A percentile compares a stretch with the other conserved stretches of the same genome.
Conservation (phyloP, 768 basidiomycete genomes). For the Hypsizygus marmoreus region DNA sequence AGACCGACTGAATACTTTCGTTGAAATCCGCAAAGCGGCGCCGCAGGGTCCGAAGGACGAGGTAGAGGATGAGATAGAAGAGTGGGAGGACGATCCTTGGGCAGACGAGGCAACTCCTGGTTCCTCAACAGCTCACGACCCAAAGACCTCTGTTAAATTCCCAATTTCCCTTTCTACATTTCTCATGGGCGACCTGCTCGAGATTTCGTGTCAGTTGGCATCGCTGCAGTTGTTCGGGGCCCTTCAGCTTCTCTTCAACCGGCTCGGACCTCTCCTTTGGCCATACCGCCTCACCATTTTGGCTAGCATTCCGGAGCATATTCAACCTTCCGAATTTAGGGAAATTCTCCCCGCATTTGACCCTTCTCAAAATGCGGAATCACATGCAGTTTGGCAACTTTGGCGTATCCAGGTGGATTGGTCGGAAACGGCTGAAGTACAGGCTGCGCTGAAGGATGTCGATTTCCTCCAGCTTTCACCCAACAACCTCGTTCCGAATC, state of each 20-base stretch:
- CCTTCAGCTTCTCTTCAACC: constrained; percentile 56
- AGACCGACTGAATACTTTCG: constrained; percentile 73
- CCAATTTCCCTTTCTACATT: constrained; percentile 65
- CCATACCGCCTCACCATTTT: constrained; percentile 72
- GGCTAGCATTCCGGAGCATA: constrained; percentile 73
- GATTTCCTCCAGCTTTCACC: constrained; percentile 18
- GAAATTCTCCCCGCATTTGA: constrained; percentile 69
- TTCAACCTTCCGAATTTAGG: constrained; percentile 60
- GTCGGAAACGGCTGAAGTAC: constrained; percentile 52
- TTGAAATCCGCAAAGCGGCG: constrained; percentile 53
- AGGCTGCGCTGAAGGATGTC: constrained; percentile 38
- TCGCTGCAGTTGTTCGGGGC: constrained; percentile 59
- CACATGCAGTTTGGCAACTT: constrained; percentile 23
- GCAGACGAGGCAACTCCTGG: constrained; percentile 41
- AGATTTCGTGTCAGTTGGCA: constrained; percentile 67
- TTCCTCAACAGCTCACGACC: constrained; percentile 27
- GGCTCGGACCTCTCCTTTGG: constrained; percentile 62
- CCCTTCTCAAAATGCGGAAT: constrained; percentile 45
- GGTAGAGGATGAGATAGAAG: constrained; percentile 55
- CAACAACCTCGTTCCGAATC: constrained; percentile 2
- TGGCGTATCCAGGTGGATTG: constrained; percentile 64
- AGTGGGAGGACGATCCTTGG: constrained; percentile 84
- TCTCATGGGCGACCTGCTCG: constrained; percentile 56
- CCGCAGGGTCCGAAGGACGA: constrained; percentile 34
- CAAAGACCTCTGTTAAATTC: constrained; percentile 32